phyloP scores from a whole-genome alignment of 441 rosid genomes.

The Jatropha podagrica region DNA sequence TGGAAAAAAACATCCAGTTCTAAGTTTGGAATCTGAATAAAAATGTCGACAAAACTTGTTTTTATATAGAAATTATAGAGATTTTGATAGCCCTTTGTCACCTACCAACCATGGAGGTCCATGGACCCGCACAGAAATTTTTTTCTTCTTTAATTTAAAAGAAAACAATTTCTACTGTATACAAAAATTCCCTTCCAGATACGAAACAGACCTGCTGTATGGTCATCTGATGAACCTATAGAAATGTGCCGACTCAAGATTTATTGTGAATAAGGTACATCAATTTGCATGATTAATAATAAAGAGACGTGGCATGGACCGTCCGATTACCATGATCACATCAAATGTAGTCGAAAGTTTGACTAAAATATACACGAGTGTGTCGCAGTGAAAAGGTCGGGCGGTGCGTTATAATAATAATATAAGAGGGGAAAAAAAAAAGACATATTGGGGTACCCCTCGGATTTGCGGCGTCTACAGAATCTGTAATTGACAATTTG shows the following conservation, averaged over 20 bases:
- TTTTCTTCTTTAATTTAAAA: neutral
- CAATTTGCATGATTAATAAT: slow-evolving; percentile 1
- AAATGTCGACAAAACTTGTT: too few species aligned
- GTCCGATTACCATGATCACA: neutral
- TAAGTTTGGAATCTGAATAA: too few species aligned
- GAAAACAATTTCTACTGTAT: too few species aligned
- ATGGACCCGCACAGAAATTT: neutral
- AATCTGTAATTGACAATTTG: neutral
- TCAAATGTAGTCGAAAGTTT: slow-evolving; percentile 5
- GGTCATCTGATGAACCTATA: neutral
- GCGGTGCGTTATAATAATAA: neutral
- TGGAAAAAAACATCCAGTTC: too few species aligned
- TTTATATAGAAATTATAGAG: too few species aligned
- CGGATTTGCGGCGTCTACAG: slow-evolving; percentile 26
- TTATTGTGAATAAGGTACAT: neutral
- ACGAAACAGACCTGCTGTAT: too few species aligned
- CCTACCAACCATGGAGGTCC: slow-evolving; percentile 11
- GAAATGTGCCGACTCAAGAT: slow-evolving; percentile 11
- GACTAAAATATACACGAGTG: neutral
- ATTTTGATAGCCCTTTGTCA: slow-evolving; percentile 8
- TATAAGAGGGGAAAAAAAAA: too few species aligned
- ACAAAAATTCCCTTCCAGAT: too few species aligned
- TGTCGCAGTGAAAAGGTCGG: neutral
- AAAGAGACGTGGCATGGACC: slow-evolving; percentile 3
- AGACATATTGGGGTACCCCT: slow-evolving; percentile 6